Conservation (phyloP, 352 stramenopile species). For the Phytophthora fragariaefolia region DNA sequence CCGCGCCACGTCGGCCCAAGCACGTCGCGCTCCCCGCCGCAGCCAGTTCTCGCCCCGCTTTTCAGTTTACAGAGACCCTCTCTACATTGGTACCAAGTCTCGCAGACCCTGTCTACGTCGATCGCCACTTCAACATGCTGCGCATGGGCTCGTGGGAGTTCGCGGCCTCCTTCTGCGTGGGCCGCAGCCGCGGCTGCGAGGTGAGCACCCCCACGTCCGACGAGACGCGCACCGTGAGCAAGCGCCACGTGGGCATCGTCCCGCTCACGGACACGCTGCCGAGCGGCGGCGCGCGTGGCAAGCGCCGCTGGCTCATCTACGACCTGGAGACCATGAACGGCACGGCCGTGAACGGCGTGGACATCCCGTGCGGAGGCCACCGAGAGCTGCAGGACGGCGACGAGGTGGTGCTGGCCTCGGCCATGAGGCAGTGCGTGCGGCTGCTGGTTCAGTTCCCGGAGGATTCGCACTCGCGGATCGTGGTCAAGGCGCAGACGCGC, state of each 20-base stretch:
- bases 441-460: conserved; percentile 60
- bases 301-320: conserved; percentile 73
- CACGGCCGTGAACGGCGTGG: conserved; percentile 77
- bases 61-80: neutral
- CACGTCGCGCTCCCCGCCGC: neutral
- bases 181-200: conserved; percentile 72
- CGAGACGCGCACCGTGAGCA: conserved; percentile 81
- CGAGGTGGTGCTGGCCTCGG: conserved; percentile 70
- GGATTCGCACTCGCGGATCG: conserved; percentile 45
- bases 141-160: conserved; percentile 53
- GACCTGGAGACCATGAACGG: conserved; percentile 85
- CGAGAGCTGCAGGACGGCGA: conserved; percentile 73
- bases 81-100: too few species aligned
- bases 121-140: conserved; percentile 33
- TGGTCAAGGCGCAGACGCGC: conserved; percentile 42
- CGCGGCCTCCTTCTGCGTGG: conserved; percentile 65
- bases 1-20: neutral
- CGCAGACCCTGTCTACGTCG: too few species aligned
- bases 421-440: conserved; percentile 67
- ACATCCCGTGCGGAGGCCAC: conserved; percentile 56
- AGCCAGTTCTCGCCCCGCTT: neutral
- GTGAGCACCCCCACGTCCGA: conserved; percentile 73
- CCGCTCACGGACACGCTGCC: conserved; percentile 39
- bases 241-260: conserved; percentile 70
- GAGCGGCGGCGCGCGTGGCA: conserved; percentile 6